A percentile compares a stretch with the other conserved stretches of the same genome.
phyloP scores from a whole-genome alignment of 495 filamentous ascomycete genomes.

The Aspergillus biplanus region DNA sequence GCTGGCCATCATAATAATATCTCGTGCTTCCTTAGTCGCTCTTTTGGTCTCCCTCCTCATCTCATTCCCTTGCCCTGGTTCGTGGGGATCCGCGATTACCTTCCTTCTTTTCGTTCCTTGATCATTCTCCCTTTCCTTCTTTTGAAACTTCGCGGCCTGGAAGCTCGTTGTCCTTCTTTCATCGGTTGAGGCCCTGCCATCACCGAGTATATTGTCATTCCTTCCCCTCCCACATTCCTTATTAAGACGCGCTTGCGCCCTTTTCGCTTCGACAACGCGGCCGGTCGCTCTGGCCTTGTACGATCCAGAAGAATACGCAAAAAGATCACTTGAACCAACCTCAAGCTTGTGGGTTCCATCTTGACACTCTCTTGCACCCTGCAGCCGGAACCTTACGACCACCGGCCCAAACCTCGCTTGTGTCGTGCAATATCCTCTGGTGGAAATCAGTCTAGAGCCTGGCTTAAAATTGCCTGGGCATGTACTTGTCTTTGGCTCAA shows the following conservation, averaged over 20 bases:
- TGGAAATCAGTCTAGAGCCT: no score
- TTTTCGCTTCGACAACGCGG: constrained; percentile 16
- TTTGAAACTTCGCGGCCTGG: constrained; percentile 27
- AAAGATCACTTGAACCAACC: no score
- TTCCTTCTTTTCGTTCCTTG: constrained; percentile 12
- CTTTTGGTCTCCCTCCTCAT: background rate
- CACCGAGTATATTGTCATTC: constrained; percentile 22
- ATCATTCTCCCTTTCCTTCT: constrained; percentile 14
- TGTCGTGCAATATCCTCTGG: no score
- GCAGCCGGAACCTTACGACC: background rate
- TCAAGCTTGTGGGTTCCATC: background rate
- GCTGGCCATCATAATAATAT: constrained; percentile 11
- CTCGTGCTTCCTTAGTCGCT: constrained; percentile 4
- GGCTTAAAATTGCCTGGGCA: no score
- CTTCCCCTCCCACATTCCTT: constrained; percentile 27
- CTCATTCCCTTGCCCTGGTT: constrained; percentile 4
- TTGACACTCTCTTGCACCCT: background rate
- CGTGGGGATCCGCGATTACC: constrained; percentile 7
- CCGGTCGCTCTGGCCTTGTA: constrained; percentile 1
- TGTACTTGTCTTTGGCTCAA: background rate
- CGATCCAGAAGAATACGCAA: background rate
- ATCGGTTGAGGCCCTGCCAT: constrained; percentile 24
- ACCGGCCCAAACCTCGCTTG: no score
- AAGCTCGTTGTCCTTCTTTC: constrained; percentile 48
- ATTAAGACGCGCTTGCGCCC: constrained; percentile 25